Evolutionary conservation across 768 basidiomycete genomes (phyloP), one percentile per base, ranked within the genome.

Genomic region (Rhodotorula paludigena): DNA sequence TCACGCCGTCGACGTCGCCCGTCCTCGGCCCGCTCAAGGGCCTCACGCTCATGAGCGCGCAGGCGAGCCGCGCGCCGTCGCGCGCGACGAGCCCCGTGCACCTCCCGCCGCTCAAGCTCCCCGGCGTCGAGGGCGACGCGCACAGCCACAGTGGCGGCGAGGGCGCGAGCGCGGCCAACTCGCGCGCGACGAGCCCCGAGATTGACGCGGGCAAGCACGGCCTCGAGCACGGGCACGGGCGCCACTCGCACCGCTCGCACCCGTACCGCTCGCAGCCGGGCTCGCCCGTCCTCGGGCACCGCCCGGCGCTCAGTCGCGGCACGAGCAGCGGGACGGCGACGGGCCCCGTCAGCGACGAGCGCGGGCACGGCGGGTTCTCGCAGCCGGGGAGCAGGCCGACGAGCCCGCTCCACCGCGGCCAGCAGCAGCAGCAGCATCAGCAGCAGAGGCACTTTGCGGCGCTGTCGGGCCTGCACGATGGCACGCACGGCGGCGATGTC

Each of bases 21-120:
- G 66, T 72, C 33, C 63, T 67, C 42, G 71, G 71, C 4, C 71
- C 71, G 21, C 60, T 72, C 21, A 68, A 68, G 38, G 71, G 71
- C 16, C 35, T 72, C 16, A 65, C 66, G 12, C 56, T 72, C 32
- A 64, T 68, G 63, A 58, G 55, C 32, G 66, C 71, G 1, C 55
- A 60, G n/a, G 66, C 20, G 8, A 58, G 55, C 11, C 60, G 69
- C 3, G 69, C 69, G 2, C 60, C 62, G 9, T 60, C 57, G 3
- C 51, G 33, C 33, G 64, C 55, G 3, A 38, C 62, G 11, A 53
- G 48, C 21, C 47, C 58, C 4, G 58, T 66, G 30, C 70, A 71
- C 32, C 65, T 71, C 25, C 70, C 70, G 25, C 70, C 70, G 30
- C 33, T 71, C 25, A 51, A 38, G 25, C 55, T 71, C 0, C 60